Conservation (phyloP, 1,139 yeast species). For the Sugiyamaella novakii region DNA sequence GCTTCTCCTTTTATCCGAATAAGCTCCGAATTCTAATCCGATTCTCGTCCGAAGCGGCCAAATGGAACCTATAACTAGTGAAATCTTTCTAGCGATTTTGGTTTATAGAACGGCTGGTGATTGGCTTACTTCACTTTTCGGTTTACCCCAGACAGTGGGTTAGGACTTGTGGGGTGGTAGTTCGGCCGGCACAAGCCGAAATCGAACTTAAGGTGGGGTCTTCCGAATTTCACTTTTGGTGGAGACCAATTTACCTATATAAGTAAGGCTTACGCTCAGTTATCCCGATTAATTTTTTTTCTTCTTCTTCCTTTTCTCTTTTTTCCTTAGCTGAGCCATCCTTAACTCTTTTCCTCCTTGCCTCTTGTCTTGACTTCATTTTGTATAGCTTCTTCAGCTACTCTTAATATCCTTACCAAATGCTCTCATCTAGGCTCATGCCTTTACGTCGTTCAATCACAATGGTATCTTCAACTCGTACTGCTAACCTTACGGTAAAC, state of each 20-base stretch:
- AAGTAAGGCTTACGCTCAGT: background rate
- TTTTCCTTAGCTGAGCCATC: too few species aligned
- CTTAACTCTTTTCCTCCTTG: too few species aligned
- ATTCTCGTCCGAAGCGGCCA: background rate
- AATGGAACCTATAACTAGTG: background rate
- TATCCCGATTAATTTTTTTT: background rate
- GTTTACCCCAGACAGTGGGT: slow-evolving; percentile 4
- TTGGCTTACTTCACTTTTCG: background rate
- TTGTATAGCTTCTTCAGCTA: too few species aligned
- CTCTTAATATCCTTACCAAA: too few species aligned
- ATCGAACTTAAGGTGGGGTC: too few species aligned
- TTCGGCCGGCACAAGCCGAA: slow-evolving; percentile 5
- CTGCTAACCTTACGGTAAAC: background rate
- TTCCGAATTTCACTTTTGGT: too few species aligned
- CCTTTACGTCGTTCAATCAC: slow-evolving; percentile 15
- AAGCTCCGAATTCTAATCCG: background rate
- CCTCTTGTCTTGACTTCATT: too few species aligned
- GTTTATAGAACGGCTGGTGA: background rate
- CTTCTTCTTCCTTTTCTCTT: background rate
- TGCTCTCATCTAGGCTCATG: slow-evolving; percentile 13
- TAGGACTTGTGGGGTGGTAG: slow-evolving; percentile 2
- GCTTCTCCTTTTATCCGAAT: background rate
- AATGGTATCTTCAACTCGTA: slow-evolving; percentile 11
- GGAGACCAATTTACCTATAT: background rate
- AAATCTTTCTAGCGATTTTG: background rate